A percentile compares a stretch with the other conserved stretches of the same genome.
These are phyloP conservation scores for Coprinopsis cinerea DNA, from an alignment of 768 basidiomycete species.

Conservation along the genomic window DNA sequence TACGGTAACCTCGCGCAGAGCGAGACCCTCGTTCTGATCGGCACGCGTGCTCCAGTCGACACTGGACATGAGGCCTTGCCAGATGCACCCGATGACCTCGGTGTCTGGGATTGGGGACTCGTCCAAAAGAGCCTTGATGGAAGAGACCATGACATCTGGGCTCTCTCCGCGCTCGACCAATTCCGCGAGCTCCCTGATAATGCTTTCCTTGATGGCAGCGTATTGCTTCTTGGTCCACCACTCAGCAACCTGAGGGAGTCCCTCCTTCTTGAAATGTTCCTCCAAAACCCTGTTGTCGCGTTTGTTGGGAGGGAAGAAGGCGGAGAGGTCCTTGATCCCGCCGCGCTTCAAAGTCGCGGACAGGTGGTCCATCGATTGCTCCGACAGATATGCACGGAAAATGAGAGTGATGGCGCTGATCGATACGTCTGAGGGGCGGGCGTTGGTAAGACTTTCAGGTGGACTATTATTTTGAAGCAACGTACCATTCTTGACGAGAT, in stretches of 20 bases:
- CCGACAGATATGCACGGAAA: constrained; percentile 74
- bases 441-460: constrained; percentile 1
- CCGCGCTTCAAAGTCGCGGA: constrained; percentile 76
- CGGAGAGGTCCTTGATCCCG: constrained; percentile 77
- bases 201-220: constrained; percentile 72
- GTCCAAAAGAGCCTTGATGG: constrained; percentile 66
- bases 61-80: constrained; percentile 84
- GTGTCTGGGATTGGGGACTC: constrained; percentile 79
- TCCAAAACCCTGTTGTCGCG: constrained; percentile 71
- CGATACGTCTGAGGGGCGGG: constrained; percentile 59
- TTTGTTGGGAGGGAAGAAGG: constrained; percentile 84
- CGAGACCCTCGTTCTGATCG: constrained; percentile 87
- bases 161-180: constrained; percentile 66
- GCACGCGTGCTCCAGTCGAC: constrained; percentile 87
- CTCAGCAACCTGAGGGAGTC: constrained; percentile 75
- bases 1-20: constrained; percentile 84
- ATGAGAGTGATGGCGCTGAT: constrained; percentile 70
- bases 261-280: constrained; percentile 80
- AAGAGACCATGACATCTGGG: constrained; percentile 63
- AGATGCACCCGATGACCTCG: constrained; percentile 85
- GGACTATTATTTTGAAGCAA: constrained; percentile 7
- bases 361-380: constrained; percentile 89
- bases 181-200: constrained; percentile 63
- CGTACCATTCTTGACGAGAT: constrained; percentile 90
- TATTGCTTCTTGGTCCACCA: constrained; percentile 94